Conservation (phyloP, 768 basidiomycete genomes). For the Phanerochaete carnosa region DNA sequence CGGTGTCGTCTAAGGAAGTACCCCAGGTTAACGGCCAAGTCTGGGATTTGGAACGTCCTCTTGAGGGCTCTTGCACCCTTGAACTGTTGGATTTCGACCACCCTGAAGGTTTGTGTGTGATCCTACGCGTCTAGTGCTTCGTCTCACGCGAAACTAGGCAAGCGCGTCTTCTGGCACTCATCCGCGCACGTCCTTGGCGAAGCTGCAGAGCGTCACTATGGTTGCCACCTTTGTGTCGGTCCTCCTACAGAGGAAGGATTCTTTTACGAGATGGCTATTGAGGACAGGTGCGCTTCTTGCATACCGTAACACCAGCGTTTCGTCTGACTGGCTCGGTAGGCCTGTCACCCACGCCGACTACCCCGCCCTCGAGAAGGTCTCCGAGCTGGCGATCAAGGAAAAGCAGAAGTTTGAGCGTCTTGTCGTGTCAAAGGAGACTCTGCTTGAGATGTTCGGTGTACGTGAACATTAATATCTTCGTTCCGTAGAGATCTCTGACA, state of each 20-base stretch:
- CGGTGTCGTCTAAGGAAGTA: too few species aligned
- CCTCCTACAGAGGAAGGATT: slow-evolving; percentile 98
- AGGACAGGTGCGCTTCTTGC: slow-evolving; percentile 53
- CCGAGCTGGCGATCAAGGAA: slow-evolving; percentile 88
- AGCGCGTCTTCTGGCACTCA: slow-evolving; percentile 99
- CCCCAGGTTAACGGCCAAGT: slow-evolving; percentile 75
- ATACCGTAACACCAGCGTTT: background rate
- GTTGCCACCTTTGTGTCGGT: slow-evolving; percentile 94
- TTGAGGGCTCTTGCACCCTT: slow-evolving; percentile 81
- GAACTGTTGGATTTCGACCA: slow-evolving; percentile 91
- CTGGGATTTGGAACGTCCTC: slow-evolving; percentile 94
- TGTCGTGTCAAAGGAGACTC: slow-evolving; percentile 89
- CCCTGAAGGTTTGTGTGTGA: slow-evolving; percentile 63
- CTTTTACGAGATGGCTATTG: slow-evolving; percentile 98
- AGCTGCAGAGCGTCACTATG: slow-evolving; percentile 93
- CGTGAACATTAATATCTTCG: background rate
- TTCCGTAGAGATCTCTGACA: slow-evolving; percentile 7
- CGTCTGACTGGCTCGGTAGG: slow-evolving; percentile 34
- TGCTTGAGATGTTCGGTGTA: slow-evolving; percentile 95
- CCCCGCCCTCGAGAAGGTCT: slow-evolving; percentile 82
- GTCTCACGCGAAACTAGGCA: slow-evolving; percentile 46
- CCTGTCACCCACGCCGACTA: slow-evolving; percentile 82
- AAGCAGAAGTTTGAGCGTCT: slow-evolving; percentile 97
- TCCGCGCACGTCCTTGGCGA: slow-evolving; percentile 98
- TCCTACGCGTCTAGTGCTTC: background rate